Conservation (phyloP, 2,329 filamentous ascomycete species). For the Exophiala aquamarina region DNA sequence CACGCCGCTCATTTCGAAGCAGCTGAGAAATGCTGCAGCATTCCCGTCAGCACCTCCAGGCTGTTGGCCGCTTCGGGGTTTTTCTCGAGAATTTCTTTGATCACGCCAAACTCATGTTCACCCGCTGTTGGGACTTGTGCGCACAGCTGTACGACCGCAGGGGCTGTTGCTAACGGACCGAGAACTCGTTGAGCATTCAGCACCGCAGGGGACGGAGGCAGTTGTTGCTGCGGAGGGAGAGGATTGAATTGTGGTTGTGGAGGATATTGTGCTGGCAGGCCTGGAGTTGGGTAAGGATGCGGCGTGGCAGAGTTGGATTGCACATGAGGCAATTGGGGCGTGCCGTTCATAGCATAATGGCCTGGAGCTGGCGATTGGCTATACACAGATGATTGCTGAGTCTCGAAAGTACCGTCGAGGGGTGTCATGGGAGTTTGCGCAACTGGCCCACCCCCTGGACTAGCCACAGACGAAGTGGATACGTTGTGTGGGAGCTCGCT, state of each 20-base stretch:
- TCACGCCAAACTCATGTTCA: constrained; percentile 70
- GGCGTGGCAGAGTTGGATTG: constrained; percentile 22
- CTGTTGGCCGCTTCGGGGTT: constrained; percentile 67
- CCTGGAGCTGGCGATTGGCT: constrained; percentile 29
- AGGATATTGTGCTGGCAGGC: constrained; percentile 15
- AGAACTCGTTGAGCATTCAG: constrained; percentile 62
- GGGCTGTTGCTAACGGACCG: constrained; percentile 61
- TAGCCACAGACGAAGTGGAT: constrained; percentile 29
- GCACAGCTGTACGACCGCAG: constrained; percentile 68
- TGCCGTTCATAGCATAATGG: constrained; percentile 33
- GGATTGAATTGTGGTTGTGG: neutral
- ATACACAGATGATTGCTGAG: constrained; percentile 8
- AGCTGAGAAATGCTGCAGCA: constrained; percentile 32
- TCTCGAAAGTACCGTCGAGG: constrained; percentile 39
- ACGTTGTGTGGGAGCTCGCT: constrained; percentile 38
- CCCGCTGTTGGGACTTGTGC: constrained; percentile 68
- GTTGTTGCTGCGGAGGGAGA: constrained; percentile 28
- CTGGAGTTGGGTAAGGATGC: constrained; percentile 20
- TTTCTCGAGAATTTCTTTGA: constrained; percentile 66
- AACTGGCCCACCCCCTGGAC: constrained; percentile 16
- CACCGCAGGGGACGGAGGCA: constrained; percentile 41
- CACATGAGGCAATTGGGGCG: constrained; percentile 33
- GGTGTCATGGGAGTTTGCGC: constrained; percentile 34
- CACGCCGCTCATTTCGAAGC: no score
- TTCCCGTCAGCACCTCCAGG: constrained; percentile 42